Evolutionary conservation across 1,284 basidiomycete species (phyloP), one percentile per base, ranked within the genome.

Genomic region (Ceratobasidium sp.): DNA sequence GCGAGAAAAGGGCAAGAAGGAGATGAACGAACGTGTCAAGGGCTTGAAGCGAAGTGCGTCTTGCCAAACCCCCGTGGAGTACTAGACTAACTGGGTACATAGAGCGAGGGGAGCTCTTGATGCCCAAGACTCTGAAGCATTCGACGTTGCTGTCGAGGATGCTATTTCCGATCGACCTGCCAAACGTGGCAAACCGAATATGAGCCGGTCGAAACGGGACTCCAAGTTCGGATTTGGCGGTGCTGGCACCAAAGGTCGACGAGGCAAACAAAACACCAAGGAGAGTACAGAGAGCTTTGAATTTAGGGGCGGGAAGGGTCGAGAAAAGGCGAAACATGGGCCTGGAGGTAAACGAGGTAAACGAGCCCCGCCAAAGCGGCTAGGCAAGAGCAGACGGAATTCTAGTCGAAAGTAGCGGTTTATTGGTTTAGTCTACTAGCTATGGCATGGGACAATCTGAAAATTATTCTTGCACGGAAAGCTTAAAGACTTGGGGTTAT

Each of bases 1-100:
- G 81, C 81, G 93, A 52, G 87, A 93, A 77, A 77, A 79, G 73
- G 82, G 81, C 74, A 85, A 81, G 77, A 79, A 79, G 71, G 75
- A 78, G 72, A 73, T 77, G 70, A 75, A 77, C 47, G 76, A 72
- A 29, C 74, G 75, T 32, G 74, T 80, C 25, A 73, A 76, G 43
- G 74, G 75, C 6, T 73, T 80, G 27, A 80, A 74, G 32, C 67
- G 73, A 69, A 74, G 72, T 73, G 31, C 10, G 72, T 43, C 29
- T 20, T 13, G 13, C n/a, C 6, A n/a, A 25, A 27, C 6, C 22
- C 20, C n/a, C 29, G 22, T 54, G 10, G 32, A 34, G 53, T 34
- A 17, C 43, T 57, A 22, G 2, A 20, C 55, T 60, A 22, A 49
- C 4, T 31, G n/a, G 58, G 7, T 43, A 10, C 31, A 29, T 25